A percentile compares a stretch with the other conserved stretches of the same genome.
phyloP scores from a whole-genome alignment of 2,329 filamentous ascomycete genomes.

The Aspergillus flavus region DNA sequence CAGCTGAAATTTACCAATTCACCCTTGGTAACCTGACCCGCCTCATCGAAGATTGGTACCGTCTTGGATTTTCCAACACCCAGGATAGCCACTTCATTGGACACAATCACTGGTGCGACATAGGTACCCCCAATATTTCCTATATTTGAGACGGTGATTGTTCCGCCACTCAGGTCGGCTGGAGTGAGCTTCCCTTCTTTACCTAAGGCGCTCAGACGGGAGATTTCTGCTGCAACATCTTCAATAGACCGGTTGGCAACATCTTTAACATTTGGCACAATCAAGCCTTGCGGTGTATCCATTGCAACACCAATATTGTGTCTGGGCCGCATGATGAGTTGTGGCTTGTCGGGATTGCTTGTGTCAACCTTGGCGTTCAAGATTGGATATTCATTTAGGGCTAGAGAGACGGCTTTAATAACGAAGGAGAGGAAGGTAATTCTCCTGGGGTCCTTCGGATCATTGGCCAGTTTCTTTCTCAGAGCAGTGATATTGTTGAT shows the following conservation, averaged over 20 bases:
- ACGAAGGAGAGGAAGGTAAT: constrained; percentile 92
- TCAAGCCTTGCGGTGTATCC: constrained; percentile 83
- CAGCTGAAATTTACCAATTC: constrained; percentile 91
- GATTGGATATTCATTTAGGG: constrained; percentile 77
- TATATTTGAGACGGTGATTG: constrained; percentile 95
- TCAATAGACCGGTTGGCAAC: constrained; percentile 76
- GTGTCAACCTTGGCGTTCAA: constrained; percentile 83
- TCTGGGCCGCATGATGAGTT: constrained; percentile 74
- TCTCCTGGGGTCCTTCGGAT: constrained; percentile 57
- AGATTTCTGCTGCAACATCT: constrained; percentile 75
- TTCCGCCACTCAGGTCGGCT: constrained; percentile 79
- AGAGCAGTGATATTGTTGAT: constrained; percentile 74
- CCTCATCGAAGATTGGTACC: constrained; percentile 73
- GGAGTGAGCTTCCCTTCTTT: constrained; percentile 72
- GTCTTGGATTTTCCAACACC: constrained; percentile 80
- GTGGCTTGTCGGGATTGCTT: constrained; percentile 65
- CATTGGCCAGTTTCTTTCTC: constrained; percentile 74
- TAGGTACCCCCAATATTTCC: constrained; percentile 93
- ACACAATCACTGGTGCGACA: constrained; percentile 86
- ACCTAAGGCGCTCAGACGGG: constrained; percentile 72
- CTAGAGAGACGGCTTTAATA: constrained; percentile 89
- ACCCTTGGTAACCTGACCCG: constrained; percentile 66
- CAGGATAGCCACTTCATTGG: constrained; percentile 87
- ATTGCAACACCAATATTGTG: constrained; percentile 97
- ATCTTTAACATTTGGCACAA: constrained; percentile 90